Percentiles rank a stretch among this genome's conserved stretches.
Evolutionary conservation across 345 rosid species (phyloP).

Genomic region (Ceriops decandra): DNA sequence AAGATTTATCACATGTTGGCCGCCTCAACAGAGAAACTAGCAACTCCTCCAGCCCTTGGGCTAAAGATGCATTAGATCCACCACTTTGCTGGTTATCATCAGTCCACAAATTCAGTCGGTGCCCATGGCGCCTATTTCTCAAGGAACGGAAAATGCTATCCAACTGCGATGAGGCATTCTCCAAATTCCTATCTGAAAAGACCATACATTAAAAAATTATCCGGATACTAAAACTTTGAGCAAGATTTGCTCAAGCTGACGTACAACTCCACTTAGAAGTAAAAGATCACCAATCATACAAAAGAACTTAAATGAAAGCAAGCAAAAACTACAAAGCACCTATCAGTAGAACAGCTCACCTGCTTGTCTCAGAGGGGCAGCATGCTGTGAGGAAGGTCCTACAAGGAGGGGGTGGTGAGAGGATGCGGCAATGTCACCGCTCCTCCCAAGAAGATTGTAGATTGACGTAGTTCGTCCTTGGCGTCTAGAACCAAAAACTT

Average conservation of each 20-base stretch:
- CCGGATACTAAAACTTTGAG: neutral
- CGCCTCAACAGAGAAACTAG: constrained; percentile 84
- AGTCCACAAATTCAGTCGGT: constrained; percentile 85
- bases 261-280: no score
- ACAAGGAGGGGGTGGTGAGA: constrained; percentile 83
- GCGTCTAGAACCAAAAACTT: constrained; percentile 94
- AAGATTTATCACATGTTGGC: constrained; percentile 56
- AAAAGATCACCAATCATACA: neutral
- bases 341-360: constrained; percentile 36
- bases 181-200: constrained; percentile 51
- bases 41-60: constrained; percentile 89
- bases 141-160: constrained; percentile 83
- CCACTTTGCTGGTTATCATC: constrained; percentile 76
- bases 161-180: constrained; percentile 47
- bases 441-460: constrained; percentile 84
- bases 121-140: constrained; percentile 82
- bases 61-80: constrained; percentile 75
- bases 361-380: constrained; percentile 50
- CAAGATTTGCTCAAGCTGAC: no score
- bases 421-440: constrained; percentile 55
- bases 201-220: constrained; percentile 25
- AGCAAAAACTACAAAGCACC: neutral
- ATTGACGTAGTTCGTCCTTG: constrained; percentile 94
- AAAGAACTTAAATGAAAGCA: neutral
- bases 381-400: constrained; percentile 50